Evolutionary conservation across 441 rosid genomes (phyloP).

Genomic region (Dalechampia spathulata): DNA sequence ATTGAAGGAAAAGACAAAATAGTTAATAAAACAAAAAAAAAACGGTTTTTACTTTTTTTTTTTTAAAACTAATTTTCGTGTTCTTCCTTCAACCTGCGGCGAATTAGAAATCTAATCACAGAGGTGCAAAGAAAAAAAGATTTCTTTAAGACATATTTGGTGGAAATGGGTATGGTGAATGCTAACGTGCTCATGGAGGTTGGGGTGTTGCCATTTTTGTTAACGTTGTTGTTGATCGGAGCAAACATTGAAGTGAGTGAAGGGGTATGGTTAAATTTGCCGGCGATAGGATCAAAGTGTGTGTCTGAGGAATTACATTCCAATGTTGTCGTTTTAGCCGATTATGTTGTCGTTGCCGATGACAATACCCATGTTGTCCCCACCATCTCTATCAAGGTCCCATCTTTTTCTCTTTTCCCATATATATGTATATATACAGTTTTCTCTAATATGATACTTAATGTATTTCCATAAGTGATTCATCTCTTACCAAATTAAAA

Average conservation of each 20-base stretch:
- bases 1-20: too few relatives aligned
- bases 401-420: neutral
- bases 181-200: conserved; percentile 21
- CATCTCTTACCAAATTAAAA: too few relatives aligned
- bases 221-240: conserved; percentile 11
- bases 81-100: too few relatives aligned
- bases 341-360: conserved; percentile 66
- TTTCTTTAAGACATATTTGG: too few relatives aligned
- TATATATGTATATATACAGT: neutral
- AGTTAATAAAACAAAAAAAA: too few relatives aligned
- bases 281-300: conserved; percentile 67
- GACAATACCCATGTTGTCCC: conserved; percentile 53
- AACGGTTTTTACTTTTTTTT: too few relatives aligned
- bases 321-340: conserved; percentile 73
- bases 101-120: too few relatives aligned
- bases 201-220: neutral
- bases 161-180: too few relatives aligned
- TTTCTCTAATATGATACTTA: neutral
- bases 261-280: conserved; percentile 69
- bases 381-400: conserved; percentile 64
- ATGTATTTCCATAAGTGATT: too few relatives aligned
- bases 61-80: too few relatives aligned
- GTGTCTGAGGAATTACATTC: conserved; percentile 82
- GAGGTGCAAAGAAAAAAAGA: too few relatives aligned
- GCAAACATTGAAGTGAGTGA: too few relatives aligned